These are phyloP conservation scores for Parascedosporium putredinis DNA, from an alignment of 2,329 filamentous ascomycete genomes.

Conservation along the genomic window DNA sequence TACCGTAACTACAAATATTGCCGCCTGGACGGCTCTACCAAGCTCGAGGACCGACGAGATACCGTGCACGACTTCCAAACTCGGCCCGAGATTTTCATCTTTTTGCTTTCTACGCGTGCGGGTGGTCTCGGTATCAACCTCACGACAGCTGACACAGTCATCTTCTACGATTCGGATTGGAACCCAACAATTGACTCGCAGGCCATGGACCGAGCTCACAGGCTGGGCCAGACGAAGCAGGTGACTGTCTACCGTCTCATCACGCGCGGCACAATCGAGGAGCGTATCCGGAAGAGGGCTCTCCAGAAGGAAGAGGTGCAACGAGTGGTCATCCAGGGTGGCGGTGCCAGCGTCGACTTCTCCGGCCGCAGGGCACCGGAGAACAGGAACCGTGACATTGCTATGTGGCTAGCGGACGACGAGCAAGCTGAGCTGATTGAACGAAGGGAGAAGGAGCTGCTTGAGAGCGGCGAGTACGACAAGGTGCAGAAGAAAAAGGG, in stretches of 20 bases:
- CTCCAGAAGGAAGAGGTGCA: constrained; percentile 98
- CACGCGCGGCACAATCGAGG: constrained; percentile 92
- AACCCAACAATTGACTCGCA: constrained; percentile 98
- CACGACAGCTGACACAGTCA: constrained; percentile 92
- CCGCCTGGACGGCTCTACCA: constrained; percentile 90
- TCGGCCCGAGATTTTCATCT: constrained; percentile 89
- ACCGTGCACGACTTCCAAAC: constrained; percentile 96
- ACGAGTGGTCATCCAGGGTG: constrained; percentile 89
- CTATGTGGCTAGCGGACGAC: constrained; percentile 96
- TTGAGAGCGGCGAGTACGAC: constrained; percentile 59
- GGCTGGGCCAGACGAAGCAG: constrained; percentile 88
- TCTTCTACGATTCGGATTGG: constrained; percentile 99
- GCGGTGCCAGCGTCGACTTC: constrained; percentile 88
- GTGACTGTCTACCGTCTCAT: constrained; percentile 97
- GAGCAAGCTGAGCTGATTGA: constrained; percentile 93
- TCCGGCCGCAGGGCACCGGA: constrained; percentile 79
- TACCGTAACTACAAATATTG: constrained; percentile 99
- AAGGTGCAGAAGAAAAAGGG: constrained; percentile 54
- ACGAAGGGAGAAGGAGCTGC: constrained; percentile 77
- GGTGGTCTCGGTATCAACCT: constrained; percentile 97
- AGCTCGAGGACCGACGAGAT: constrained; percentile 91
- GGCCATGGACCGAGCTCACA: constrained; percentile 97
- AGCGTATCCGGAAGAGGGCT: constrained; percentile 92
- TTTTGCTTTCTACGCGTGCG: constrained; percentile 88
- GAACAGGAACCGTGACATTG: constrained; percentile 95